phyloP scores from a whole-genome alignment of 352 stramenopile species.

The Pythium coloratum region DNA sequence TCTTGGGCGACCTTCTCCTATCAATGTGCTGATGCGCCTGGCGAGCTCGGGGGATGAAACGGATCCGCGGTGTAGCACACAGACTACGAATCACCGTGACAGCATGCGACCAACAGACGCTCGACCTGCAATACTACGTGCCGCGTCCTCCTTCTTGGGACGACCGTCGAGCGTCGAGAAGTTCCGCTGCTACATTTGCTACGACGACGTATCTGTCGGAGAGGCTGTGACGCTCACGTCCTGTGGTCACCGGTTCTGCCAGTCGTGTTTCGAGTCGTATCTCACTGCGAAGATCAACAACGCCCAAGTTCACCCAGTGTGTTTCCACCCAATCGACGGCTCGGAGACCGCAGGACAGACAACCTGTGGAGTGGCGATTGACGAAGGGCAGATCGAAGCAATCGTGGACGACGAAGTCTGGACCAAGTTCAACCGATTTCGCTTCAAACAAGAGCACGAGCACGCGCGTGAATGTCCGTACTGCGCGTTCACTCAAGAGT shows the following conservation, averaged over 20 bases:
- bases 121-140: background rate
- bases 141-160: background rate
- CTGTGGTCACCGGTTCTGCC: conserved; percentile 65
- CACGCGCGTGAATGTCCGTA: conserved; percentile 19
- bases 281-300: conserved; percentile 70
- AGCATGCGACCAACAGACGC: too few relatives aligned
- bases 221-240: conserved; percentile 37
- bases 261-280: conserved; percentile 54
- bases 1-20: too few relatives aligned
- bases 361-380: conserved; percentile 7
- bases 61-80: too few relatives aligned
- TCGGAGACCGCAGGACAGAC: background rate
- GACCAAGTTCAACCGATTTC: conserved; percentile 9
- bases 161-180: conserved; percentile 34
- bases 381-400: background rate
- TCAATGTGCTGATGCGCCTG: too few relatives aligned
- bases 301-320: conserved; percentile 67
- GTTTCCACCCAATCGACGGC: conserved; percentile 36
- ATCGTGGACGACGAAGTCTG: conserved; percentile 4
- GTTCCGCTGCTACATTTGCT: conserved; percentile 76
- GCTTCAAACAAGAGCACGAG: conserved; percentile 13
- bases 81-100: too few relatives aligned
- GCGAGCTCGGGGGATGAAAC: too few relatives aligned
- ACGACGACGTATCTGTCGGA: conserved; percentile 44
- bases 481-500: conserved; percentile 11